Conservation (phyloP, 192 early-diverging fungal genomes). For the Backusella sp. region DNA sequence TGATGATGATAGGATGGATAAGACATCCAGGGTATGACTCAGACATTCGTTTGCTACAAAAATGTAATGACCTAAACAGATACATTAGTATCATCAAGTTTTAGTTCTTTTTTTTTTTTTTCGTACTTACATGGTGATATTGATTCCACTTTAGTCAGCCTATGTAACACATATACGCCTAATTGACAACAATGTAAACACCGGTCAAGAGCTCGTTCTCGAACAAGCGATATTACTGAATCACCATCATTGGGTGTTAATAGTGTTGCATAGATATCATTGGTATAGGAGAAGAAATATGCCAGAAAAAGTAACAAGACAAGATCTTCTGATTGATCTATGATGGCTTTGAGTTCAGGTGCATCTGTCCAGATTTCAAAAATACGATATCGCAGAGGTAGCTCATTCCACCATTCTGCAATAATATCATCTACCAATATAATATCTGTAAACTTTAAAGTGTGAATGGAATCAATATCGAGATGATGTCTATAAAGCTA, state of each 20-base stretch:
- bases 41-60: background rate
- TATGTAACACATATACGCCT: background rate
- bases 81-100: background rate
- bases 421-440: background rate
- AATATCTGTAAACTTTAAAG: background rate
- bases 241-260: background rate
- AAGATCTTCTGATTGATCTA: background rate
- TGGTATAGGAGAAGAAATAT: background rate
- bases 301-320: background rate
- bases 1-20: background rate
- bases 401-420: background rate
- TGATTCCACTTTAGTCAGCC: background rate
- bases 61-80: background rate
- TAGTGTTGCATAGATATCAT: background rate
- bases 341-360: background rate
- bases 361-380: background rate
- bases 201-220: background rate
- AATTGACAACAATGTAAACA: background rate
- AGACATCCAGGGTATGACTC: background rate
- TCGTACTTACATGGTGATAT: background rate
- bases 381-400: background rate
- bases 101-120: background rate
- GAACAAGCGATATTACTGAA: background rate
- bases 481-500: background rate
- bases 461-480: background rate